Evolutionary conservation across 768 basidiomycete species (phyloP).

Genomic region (Cyathus striatus): DNA sequence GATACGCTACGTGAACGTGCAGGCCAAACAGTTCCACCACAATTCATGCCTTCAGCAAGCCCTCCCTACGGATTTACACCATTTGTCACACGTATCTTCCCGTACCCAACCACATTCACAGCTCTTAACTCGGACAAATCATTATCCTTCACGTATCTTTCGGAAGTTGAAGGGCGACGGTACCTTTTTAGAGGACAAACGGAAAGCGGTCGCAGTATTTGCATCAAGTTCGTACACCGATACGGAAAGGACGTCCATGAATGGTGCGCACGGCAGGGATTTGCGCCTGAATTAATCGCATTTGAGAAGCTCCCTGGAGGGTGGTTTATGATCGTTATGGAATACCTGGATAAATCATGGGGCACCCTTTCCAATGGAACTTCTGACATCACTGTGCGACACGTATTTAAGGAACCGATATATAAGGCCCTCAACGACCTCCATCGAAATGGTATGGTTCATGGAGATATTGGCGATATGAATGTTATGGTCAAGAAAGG

Average conservation of each 20-base stretch:
- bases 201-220: slow-evolving; percentile 9
- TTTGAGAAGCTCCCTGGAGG: slow-evolving; percentile 20
- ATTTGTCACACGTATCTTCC: neutral
- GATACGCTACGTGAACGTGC: too few relatives aligned
- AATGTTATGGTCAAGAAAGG: slow-evolving; percentile 21
- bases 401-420: slow-evolving; percentile 7
- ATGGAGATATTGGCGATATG: slow-evolving; percentile 22
- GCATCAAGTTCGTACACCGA: slow-evolving; percentile 21
- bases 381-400: too few relatives aligned
- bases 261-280: slow-evolving; percentile 10
- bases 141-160: slow-evolving; percentile 12
- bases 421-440: slow-evolving; percentile 5
- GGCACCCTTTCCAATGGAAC: slow-evolving; percentile 9
- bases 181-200: slow-evolving; percentile 10
- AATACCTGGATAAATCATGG: slow-evolving; percentile 13
- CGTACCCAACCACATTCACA: slow-evolving; percentile 10
- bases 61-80: too few relatives aligned
- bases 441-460: slow-evolving; percentile 20
- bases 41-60: too few relatives aligned
- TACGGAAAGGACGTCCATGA: slow-evolving; percentile 22
- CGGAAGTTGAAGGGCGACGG: slow-evolving; percentile 5
- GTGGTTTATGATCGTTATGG: slow-evolving; percentile 28
- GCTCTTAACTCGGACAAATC: slow-evolving; percentile 4
- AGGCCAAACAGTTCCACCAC: too few relatives aligned
- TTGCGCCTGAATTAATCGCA: slow-evolving; percentile 19